Base-by-base conservation (phyloP, 495 filamentous ascomycete species). In the Oidiodendron maius region DNA sequence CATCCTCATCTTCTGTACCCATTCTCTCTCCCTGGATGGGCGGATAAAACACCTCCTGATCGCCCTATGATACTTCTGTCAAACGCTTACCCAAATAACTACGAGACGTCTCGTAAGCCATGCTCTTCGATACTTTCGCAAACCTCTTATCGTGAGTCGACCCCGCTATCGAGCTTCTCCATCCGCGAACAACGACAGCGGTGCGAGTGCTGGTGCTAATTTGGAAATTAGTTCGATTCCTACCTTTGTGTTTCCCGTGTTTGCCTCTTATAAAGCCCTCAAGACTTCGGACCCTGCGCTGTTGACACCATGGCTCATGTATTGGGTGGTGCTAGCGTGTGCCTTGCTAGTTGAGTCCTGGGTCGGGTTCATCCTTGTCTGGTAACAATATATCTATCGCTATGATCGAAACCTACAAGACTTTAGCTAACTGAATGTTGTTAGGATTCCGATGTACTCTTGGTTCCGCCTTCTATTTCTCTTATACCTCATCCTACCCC, bases 241-340 rank as follows among this genome's bases (percentile, higher is more conserved):
- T 46, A 93, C 89, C 49, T 90, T 96, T 62, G 78, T 96, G 64
- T 91, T 99, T 69, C 93, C 93, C 50, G 78, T 96, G 44, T 99
- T 96, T 69, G 91, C 91, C 49, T 95, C 91, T 48, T 97, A 95
- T 79, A 97, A 97, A 74, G 94, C 93, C 32, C 86, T 99, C 57
- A 89, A 90, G 64, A 89, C 89, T 17, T 84, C 85, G 36, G 87
- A 96, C 66, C 91, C 91, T 13, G 81, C 87, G 25, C 86, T 91
- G 61, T 76, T 97, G 22, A 87, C 89, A 53, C 93, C 93, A 90
- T 99, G 93, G 93, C 77, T 99, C 44, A 97, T 96, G 85, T 99
- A 97, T 76, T 99, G 90, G 89, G 88, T 95, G 38, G 89, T 95
- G 23, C 74, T 96, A 40, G 84, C 87, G 34, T 83, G 84, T 69